Evolutionary conservation across 2,329 filamentous ascomycete species (phyloP), one percentile per base, ranked within the genome.

Genomic region (Phialocephala sp.): DNA sequence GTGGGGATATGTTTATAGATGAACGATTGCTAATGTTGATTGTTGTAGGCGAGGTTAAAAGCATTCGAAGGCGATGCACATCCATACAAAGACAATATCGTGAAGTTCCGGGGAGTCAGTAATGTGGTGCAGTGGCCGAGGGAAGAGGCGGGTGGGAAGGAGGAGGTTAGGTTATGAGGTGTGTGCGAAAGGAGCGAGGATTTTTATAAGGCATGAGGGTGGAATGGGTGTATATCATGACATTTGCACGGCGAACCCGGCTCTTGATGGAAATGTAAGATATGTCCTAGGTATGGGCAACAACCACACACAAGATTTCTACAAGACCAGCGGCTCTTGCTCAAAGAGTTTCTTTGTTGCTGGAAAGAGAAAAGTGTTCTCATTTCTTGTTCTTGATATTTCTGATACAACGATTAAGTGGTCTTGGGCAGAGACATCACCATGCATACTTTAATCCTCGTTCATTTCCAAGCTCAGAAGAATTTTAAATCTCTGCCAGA

Each of bases 51-150:
- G 43, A 85, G 95, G 72, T 81, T 99, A 77, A 99, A 98, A 87
- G 94, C 92, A 6, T 99, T 97, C 79, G 96, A 99, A 81, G 93
- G 94, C n/a, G 84, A 87, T 45, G 88, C 88, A 27, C 94, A 99
- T 82, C 96, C 95, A 45, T 98, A 97, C 79, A 91, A 92, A 85
- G 80, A 89, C 79, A 99, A 99, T 76, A 80, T 98, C 68, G 80
- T 97, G 59, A 87, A 86, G 76, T 90, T 94, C 72, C 85, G 84
- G 8, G 89, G 88, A 18, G 82, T 85, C 72, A 67, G 62, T 47
- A 70, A 68, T 66, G 66, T 75, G 69, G 72, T 70, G 57, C 62
- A 72, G 60, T 74, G 72, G 68, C 68, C 69, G 50, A 50, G 47
- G n/a, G 63, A 59, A 56, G 65, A 20, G 47, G 47, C 43, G 47